Evolutionary conservation across 768 basidiomycete genomes (phyloP), one percentile per base, ranked within the genome.

Genomic region (Boletus huronensis): DNA sequence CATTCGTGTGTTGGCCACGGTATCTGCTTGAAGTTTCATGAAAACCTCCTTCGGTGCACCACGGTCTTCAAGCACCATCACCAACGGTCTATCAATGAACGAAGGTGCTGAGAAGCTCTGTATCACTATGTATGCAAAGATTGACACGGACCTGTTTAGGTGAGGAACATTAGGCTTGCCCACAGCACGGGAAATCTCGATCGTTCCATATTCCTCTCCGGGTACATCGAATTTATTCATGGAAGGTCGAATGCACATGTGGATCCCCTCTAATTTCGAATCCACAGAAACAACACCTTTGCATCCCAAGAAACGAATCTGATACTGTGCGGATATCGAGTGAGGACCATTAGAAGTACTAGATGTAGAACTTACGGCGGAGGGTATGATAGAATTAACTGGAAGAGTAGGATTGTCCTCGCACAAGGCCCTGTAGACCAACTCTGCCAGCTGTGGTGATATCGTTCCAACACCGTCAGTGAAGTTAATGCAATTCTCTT

Each of bases 381-480:
- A 82, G 16, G 88, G 87, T 55, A 77, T 65, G 11, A 82, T 57
- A 0, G 73, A 63, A 48, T 73, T 60, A 17, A 62, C 50, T 10
- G 70, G 63, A 42, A 67, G 69, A 29, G 72, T 59, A 25, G 68
- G 71, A 41, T 77, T 76, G n/a, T 66, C 75, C 14, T 68, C 65
- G 50, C 83, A 83, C 16, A 85, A 66, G 4, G 72, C 74, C 13
- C 63, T 56, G 84, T 85, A 91, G 31, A 93, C 87, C 60, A 64
- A 70, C 38, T 83, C 66, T 0, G 76, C 81, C 5, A 93, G 73
- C 23, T 73, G 72, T 19, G 72, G 70, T 1, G 89, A 87, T 46
- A 93, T 88, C 0, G 89, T 90, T 2, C 91, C 91, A 11, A 87
- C 82, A 28, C 91, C 91, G 53, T 93, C 91, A 0, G 90, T 92